Conservation (phyloP, 1,139 yeast genomes). For the Sugiyamaella japonica region DNA sequence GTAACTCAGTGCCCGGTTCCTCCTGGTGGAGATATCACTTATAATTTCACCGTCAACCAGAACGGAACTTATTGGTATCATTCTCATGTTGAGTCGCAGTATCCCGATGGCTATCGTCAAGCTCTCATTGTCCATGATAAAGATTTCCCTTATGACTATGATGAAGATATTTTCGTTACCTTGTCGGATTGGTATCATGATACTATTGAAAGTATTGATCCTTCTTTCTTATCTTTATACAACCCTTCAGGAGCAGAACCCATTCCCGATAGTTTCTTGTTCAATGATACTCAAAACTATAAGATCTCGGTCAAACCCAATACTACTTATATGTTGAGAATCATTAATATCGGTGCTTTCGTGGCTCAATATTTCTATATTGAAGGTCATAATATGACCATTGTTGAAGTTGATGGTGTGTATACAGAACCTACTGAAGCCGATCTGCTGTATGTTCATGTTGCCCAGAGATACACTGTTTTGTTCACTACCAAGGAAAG, state of each 20-base stretch:
- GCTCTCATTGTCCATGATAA: constrained; percentile 67
- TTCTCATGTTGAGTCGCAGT: constrained; percentile 81
- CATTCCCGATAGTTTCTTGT: constrained; percentile 72
- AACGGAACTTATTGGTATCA: constrained; percentile 95
- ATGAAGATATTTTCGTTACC: constrained; percentile 69
- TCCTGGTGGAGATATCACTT: constrained; percentile 66
- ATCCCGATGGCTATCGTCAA: constrained; percentile 91
- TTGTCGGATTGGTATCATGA: constrained; percentile 86
- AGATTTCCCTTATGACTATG: constrained; percentile 58
- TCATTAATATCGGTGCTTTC: constrained; percentile 83
- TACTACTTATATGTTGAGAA: constrained; percentile 74
- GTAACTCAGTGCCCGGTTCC: constrained; percentile 86
- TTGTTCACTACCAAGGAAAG: constrained; percentile 66
- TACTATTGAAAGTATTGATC: constrained; percentile 51
- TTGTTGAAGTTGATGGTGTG: constrained; percentile 83
- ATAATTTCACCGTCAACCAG: constrained; percentile 83
- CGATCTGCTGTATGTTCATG: constrained; percentile 61
- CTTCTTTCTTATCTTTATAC: constrained; percentile 59
- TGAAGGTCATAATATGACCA: constrained; percentile 78
- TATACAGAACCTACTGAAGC: constrained; percentile 66
- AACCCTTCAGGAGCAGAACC: constrained; percentile 99
- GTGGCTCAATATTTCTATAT: constrained; percentile 81
- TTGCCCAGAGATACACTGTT: constrained; percentile 78
- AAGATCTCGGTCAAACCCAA: constrained; percentile 74
- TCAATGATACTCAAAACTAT: constrained; percentile 71